phyloP scores from a whole-genome alignment of 2,329 filamentous ascomycete species.

The Septoria petroselini region DNA sequence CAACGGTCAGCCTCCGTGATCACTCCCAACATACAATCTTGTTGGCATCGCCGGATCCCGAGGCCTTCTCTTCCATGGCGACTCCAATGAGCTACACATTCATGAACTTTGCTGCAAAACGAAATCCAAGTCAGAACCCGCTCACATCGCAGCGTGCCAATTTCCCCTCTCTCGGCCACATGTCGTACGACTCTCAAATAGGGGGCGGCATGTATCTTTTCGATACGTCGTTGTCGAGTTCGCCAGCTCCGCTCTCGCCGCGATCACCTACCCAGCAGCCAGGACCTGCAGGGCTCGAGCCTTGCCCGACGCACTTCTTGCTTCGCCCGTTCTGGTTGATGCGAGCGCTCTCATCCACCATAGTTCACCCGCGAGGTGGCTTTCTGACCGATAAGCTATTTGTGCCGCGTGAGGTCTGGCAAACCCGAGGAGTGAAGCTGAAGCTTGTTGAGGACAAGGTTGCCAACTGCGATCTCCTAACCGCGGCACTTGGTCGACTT shows the following conservation, averaged over 20 bases:
- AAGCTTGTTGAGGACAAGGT: slow-evolving; percentile 92
- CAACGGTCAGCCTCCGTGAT: slow-evolving; percentile 62
- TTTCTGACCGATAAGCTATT: slow-evolving; percentile 91
- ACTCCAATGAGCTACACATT: slow-evolving; percentile 73
- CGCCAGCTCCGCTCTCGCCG: slow-evolving; percentile 32
- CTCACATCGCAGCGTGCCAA: slow-evolving; percentile 34
- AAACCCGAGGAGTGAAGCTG: slow-evolving; percentile 87
- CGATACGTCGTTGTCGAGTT: slow-evolving; percentile 51
- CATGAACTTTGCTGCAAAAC: slow-evolving; percentile 46
- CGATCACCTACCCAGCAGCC: slow-evolving; percentile 44
- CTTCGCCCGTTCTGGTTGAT: slow-evolving; percentile 98
- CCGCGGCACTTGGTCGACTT: slow-evolving; percentile 70
- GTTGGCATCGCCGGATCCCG: slow-evolving; percentile 55
- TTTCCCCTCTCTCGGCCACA: slow-evolving; percentile 54
- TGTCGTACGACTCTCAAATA: slow-evolving; percentile 48
- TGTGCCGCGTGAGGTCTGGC: slow-evolving; percentile 88
- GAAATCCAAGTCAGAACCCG: slow-evolving; percentile 27
- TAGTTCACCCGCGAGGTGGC: slow-evolving; percentile 85
- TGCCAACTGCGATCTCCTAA: slow-evolving; percentile 83
- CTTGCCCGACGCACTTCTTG: slow-evolving; percentile 83
- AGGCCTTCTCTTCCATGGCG: slow-evolving; percentile 63
- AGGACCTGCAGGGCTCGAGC: slow-evolving; percentile 76
- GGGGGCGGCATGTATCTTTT: slow-evolving; percentile 78
- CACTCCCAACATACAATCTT: slow-evolving; percentile 64
- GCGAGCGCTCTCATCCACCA: slow-evolving; percentile 87